Evolutionary conservation across 2,329 filamentous ascomycete species (phyloP), one percentile per base, ranked within the genome.

Genomic region (Cephalotrichum gorgonifer): DNA sequence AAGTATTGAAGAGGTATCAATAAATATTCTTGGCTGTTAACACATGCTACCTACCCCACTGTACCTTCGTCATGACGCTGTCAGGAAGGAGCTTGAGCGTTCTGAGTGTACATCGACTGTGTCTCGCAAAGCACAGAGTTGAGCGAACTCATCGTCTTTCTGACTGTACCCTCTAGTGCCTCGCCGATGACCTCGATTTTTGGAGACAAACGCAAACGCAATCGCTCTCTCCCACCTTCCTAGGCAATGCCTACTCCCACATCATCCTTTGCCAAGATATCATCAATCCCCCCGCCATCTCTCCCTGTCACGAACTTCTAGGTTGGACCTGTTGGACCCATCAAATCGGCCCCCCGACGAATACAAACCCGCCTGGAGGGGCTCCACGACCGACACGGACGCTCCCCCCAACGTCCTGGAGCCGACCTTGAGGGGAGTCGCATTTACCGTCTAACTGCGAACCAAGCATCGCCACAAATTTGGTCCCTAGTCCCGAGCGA

Each of bases 361-460:
- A 15, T 39, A 39, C 43, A 33, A 31, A 23, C 22, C 15, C 15
- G 38, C 27, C 38, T 31, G 22, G 43, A 39, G 22, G 25, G 3
- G 15, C 15, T n/a, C 17, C 26, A 9, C 30, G 25, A 48, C 30
- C 20, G 31, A 28, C 9, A 26, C 45, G 33, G 35, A 20, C 46
- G 46, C 46, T 48, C 46, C 46, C 45, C 46, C 46, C 46, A 48
- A 48, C 46, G 46, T 48, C 46, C 17, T 41, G 14, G 20, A 28
- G 46, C 25, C 43, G 46, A 27, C 35, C 30, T 48, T 48, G 46
- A 43, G 46, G 45, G 45, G 46, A 48, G 46, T 48, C 46, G 46
- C 31, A 30, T 48, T 17, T n/a, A 35, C 28, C 4, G 17, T 2
- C 43, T 20, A 4, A 44, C n/a, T 17, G 30, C 25, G 25, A 44